phyloP scores from a whole-genome alignment of 2,329 filamentous ascomycete species.

The Myriosclerotinia scirpicola region DNA sequence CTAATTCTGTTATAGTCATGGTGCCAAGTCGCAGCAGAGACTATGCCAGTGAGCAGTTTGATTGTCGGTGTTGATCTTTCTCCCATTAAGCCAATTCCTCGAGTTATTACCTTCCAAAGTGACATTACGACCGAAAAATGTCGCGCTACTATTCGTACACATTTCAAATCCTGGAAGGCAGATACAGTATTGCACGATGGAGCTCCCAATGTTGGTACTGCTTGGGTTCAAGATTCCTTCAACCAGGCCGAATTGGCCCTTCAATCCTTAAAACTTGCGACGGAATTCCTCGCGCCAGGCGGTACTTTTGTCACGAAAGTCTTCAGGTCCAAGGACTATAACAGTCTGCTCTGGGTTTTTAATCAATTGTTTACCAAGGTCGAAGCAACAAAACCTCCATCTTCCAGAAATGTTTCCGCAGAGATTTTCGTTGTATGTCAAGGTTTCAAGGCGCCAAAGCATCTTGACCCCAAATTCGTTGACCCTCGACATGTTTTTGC shows the following conservation, averaged over 20 bases:
- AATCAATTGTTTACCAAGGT: slow-evolving; percentile 95
- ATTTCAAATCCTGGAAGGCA: slow-evolving; percentile 94
- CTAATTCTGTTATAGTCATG: slow-evolving; percentile 63
- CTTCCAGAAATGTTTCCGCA: slow-evolving; percentile 91
- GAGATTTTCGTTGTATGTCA: slow-evolving; percentile 98
- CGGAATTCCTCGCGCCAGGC: slow-evolving; percentile 85
- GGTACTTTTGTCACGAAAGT: slow-evolving; percentile 97
- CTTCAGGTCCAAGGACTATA: slow-evolving; percentile 96
- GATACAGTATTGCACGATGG: slow-evolving; percentile 96
- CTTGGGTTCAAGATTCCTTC: slow-evolving; percentile 98
- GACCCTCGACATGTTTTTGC: slow-evolving; percentile 90
- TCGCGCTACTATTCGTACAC: slow-evolving; percentile 80
- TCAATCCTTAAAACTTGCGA: slow-evolving; percentile 88
- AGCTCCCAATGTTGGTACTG: slow-evolving; percentile 95
- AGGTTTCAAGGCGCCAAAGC: slow-evolving; percentile 93
- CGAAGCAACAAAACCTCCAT: slow-evolving; percentile 95
- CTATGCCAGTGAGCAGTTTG: slow-evolving; percentile 85
- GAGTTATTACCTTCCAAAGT: slow-evolving; percentile 92
- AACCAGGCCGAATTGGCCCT: slow-evolving; percentile 92
- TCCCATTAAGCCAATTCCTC: slow-evolving; percentile 93
- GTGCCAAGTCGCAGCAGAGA: slow-evolving; percentile 94
- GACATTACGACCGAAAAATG: slow-evolving; percentile 98
- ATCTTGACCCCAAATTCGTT: slow-evolving; percentile 87
- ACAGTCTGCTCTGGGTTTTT: slow-evolving; percentile 93
- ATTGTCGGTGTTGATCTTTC: slow-evolving; percentile 93